phyloP scores from a whole-genome alignment of 2,329 filamentous ascomycete genomes.

The Ambrosiella xylebori region DNA sequence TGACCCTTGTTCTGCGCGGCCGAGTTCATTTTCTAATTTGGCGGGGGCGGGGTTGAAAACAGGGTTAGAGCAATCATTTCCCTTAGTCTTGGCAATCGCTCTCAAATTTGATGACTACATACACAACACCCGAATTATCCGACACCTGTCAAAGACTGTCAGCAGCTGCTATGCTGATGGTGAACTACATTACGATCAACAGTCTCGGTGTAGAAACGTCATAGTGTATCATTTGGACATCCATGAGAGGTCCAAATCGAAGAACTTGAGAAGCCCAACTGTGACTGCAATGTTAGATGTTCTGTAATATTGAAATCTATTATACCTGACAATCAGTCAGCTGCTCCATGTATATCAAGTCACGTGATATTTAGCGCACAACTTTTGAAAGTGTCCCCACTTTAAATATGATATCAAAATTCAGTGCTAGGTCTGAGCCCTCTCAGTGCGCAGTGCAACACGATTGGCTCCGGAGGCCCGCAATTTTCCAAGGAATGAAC shows the following conservation, averaged over 20 bases:
- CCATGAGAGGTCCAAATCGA: neutral
- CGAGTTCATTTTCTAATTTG: neutral
- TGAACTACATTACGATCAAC: neutral
- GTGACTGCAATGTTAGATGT: no score
- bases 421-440: conserved; percentile 13
- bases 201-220: neutral
- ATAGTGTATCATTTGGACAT: neutral
- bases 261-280: neutral
- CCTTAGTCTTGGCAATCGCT: neutral
- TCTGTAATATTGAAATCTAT: neutral
- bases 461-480: conserved; percentile 8
- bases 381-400: conserved; percentile 4
- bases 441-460: conserved; percentile 8
- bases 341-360: neutral
- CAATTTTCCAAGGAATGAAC: conserved; percentile 11
- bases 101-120: neutral
- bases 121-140: no score
- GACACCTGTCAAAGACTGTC: no score
- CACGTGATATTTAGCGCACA: conserved; percentile 10
- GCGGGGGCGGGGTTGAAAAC: neutral
- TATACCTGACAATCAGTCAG: neutral
- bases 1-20: neutral
- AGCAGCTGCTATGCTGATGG: no score
- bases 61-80: neutral
- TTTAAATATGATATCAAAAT: neutral